Base-by-base conservation (phyloP, 2,329 filamentous ascomycete genomes). In the Endothia cerciana region DNA sequence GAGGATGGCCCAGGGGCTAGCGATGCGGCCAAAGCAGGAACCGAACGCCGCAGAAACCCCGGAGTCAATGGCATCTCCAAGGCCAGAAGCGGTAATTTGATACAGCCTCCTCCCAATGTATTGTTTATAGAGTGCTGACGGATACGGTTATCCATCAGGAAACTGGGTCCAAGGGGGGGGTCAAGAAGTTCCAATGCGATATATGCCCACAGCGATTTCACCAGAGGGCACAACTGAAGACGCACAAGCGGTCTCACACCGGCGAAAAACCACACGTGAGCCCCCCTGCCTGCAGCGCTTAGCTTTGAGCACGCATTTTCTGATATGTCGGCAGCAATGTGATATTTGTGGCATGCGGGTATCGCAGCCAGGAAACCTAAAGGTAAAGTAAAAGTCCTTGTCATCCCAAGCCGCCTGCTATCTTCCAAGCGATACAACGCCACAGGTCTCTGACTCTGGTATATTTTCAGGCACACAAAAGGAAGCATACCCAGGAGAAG, bases 181-280 rank as follows among this genome's bases (percentile, higher is more conserved):
- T 77, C 68, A 83, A 85, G 72, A 95, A 89, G 76, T 93, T 94
- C 75, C 80, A 85, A 22, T 99, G 95, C 78, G 15, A 85, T 84
- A 25, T 83, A 93, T 47, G 85, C 88, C 8, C 87, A 87, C 49
- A 98, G 94, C 77, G 82, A 84, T 98, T 97, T 77, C 88, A 87
- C 67, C 94, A 98, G 75, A 97, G 94, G 79, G 97, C 94, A 1
- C 94, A 98, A 72, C 84, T 97, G 13, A 91, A 95, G 68, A 97
- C 96, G 59, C 95, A 99, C 76, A 89, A 87, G 56, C 86, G 94
- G 70, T 90, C 91, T 4, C 95, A 99, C 77, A 97, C 92, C 2
- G 95, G 95, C 19, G 88, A 91, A 63, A 95, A 93, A 76, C 94
- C 94, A 67, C 97, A 94, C 76, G 91, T 97, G 81, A 83, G 92